Base-by-base conservation (phyloP, 352 stramenopile species). In the Phytophthora ramorum region DNA sequence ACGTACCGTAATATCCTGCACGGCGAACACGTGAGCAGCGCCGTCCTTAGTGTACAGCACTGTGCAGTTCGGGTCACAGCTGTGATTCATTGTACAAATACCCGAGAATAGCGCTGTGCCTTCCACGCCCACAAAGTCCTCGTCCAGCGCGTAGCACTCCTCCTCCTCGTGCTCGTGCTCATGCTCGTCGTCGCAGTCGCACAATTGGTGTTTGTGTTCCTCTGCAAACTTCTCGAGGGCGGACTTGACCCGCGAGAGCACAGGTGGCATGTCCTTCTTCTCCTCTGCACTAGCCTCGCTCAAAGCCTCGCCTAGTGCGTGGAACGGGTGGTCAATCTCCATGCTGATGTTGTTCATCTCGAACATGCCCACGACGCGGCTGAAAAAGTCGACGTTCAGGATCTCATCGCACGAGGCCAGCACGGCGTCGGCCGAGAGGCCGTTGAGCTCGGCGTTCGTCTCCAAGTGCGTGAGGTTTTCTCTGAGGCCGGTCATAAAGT, bases 321-420 rank as follows among this genome's bases (percentile, higher is more conserved):
- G 78, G 67, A 92, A 86, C 34, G 91, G 84, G 76, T 97, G 86
- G 63, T 92, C 82, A 57, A 92, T 85, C 75, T 98, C 85, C 71
- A 99, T 87, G 46, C 94, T 97, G 56, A 98, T 93, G 79, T 98
- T 97, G 83, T 99, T 99, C 81, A 98, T 97, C 81, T 98, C 96
- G 71, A 98, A 98, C 81, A 97, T 98, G 45, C 96, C 96, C 52
- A 99, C 89, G 13, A 98, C 70, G 34, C 79, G 72, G 59, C 81
- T 89, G 59, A 98, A 96, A 58, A 90, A 96, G 26, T 98, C 86
- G 16, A 92, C 55, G 38, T 51, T 89, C 22, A 97, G 35, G 4
- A 93, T 53, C 12, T 82, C 78, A 12, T 78, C 72, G 54, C 72
- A 89, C 44, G 80, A 73, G 38, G 55, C 53, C 9, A 90, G 28